Conservation (phyloP, 768 basidiomycete species). For the Boletus rex-veris region DNA sequence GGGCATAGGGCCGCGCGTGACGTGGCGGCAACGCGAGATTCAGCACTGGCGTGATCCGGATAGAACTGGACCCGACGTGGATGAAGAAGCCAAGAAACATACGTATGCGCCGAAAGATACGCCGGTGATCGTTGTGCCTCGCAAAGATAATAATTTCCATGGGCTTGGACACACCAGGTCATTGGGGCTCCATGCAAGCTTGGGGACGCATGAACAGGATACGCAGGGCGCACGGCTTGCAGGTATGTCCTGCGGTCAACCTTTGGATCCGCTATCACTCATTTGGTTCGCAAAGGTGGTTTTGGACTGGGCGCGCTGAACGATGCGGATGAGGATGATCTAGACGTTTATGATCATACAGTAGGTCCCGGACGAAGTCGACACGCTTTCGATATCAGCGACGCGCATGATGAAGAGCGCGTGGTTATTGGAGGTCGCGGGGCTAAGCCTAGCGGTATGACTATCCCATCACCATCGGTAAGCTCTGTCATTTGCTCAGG, state of each 20-base stretch:
- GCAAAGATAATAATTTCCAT: slow-evolving; percentile 75
- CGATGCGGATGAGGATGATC: slow-evolving; percentile 91
- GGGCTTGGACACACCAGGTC: slow-evolving; percentile 81
- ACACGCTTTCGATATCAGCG: slow-evolving; percentile 62
- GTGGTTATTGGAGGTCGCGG: slow-evolving; percentile 39
- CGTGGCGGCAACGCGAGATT: slow-evolving; percentile 66
- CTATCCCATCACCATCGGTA: slow-evolving; percentile 10
- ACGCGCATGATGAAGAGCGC: slow-evolving; percentile 61
- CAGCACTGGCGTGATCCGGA: slow-evolving; percentile 56
- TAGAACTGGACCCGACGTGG: slow-evolving; percentile 46
- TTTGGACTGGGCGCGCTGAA: slow-evolving; percentile 89
- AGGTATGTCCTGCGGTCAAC: slow-evolving; percentile 36
- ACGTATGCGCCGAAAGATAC: slow-evolving; percentile 83
- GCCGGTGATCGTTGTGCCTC: slow-evolving; percentile 52
- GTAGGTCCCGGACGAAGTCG: slow-evolving; percentile 39
- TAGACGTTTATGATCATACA: slow-evolving; percentile 72
- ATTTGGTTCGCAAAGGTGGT: slow-evolving; percentile 50
- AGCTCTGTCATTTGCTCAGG: background rate
- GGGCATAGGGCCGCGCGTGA: slow-evolving; percentile 88
- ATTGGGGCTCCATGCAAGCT: slow-evolving; percentile 55
- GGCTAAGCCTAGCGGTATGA: slow-evolving; percentile 7
- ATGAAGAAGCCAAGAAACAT: slow-evolving; percentile 84
- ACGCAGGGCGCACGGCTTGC: slow-evolving; percentile 42
- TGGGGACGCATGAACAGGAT: slow-evolving; percentile 38
- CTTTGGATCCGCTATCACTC: background rate